Base-by-base conservation (phyloP, 2,329 filamentous ascomycete genomes). In the Dendrostoma leiphaemia region DNA sequence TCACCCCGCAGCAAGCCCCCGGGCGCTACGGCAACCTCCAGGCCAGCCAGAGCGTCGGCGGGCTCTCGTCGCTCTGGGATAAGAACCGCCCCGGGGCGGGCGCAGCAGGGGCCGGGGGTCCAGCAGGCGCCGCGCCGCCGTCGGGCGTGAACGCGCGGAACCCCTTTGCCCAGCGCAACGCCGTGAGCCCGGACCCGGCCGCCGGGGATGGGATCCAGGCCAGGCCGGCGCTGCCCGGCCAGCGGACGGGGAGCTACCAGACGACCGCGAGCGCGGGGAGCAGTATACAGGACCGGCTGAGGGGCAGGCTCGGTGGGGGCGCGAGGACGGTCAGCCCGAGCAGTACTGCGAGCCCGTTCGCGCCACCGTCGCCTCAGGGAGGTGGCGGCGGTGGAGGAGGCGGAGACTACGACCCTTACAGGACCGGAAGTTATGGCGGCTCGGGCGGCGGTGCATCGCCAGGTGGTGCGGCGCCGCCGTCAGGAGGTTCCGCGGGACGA, bases 201-300 rank as follows among this genome's bases (percentile, higher is more conserved):
- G 52, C 54, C 15, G 59, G 53, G 6, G 62, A 62, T 6, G 67
- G 67, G 12, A 60, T 71, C 38, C 69, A 77, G 58, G 76, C 80
- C 38, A 73, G 87, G 49, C 84, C 88, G 31, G 72, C 91, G 53
- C 87, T 89, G 7, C 28, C 48, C 29, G 37, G 28, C 13, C 40
- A 91, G 71, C 76, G 87, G 51, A 80, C 80, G 15, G 89, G 87
- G 13, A 93, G 88, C 65, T 89, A 91, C 67, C 90, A 94, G 74
- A 82, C 69, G 38, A 62, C 65, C 19, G 28, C 70, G 63, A 24
- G 60, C 63, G 51, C 47, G 61, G 57, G 55, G 19, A 57, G 55
- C 28, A 91, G 55, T 29, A 91, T 91, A 48, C 90, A 95, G 72
- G 90, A 96, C 63, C 79, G 90, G 62, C 75, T 97, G 62, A 90